These are phyloP conservation scores for Tetrahymena thermophila DNA, from an alignment of 73 alveolate genomes.

Conservation along the genomic window DNA sequence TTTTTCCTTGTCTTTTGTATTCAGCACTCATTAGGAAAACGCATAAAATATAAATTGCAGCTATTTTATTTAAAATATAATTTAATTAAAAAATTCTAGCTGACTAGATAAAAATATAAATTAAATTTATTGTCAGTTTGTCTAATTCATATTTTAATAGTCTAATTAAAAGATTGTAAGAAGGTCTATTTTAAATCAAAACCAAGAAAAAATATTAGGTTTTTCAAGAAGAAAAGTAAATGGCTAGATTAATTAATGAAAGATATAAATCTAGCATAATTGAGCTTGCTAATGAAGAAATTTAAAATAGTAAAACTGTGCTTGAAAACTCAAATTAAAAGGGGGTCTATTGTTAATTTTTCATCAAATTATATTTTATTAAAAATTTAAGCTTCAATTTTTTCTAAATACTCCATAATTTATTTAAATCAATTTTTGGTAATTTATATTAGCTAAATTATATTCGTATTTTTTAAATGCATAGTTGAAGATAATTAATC, in stretches of 20 bases:
- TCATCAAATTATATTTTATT: too few relatives aligned
- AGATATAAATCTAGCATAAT: too few relatives aligned
- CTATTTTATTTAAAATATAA: background rate
- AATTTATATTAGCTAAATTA: too few relatives aligned
- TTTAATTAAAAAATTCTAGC: background rate
- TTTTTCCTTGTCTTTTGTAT: background rate
- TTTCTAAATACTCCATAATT: background rate
- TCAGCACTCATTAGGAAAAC: background rate
- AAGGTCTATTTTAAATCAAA: too few relatives aligned
- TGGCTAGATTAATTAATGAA: too few relatives aligned
- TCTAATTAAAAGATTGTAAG: too few relatives aligned
- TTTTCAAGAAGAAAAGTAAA: too few relatives aligned
- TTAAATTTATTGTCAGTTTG: background rate
- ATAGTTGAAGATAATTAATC: background rate
- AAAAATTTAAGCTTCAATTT: background rate
- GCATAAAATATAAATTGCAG: background rate
- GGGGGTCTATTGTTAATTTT: background rate
- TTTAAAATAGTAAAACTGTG: background rate
- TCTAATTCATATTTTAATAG: background rate
- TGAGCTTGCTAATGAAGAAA: background rate
- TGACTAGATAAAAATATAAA: background rate
- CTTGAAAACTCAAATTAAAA: background rate
- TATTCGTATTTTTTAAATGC: background rate
- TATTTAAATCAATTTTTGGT: background rate
- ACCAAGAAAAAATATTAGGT: too few relatives aligned